phyloP scores from a whole-genome alignment of 208 protist genomes.

The Vickermania spadyakhi region DNA sequence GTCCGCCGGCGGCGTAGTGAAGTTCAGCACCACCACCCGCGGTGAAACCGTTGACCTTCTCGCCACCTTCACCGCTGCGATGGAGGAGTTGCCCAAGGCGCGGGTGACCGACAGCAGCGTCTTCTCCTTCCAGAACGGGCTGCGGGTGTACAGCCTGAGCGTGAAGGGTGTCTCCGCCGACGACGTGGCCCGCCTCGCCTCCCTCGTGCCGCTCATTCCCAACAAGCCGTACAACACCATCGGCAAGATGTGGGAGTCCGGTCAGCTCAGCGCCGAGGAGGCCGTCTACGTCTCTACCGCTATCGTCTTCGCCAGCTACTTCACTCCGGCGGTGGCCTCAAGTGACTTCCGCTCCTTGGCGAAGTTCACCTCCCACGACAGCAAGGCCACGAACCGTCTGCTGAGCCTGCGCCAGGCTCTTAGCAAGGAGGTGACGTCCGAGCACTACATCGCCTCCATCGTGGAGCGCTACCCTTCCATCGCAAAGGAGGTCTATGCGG shows the following conservation, averaged over 20 bases:
- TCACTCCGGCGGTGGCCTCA: conserved; percentile 71
- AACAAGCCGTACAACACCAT: conserved; percentile 54
- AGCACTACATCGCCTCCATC: conserved; percentile 74
- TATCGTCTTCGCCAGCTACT: conserved; percentile 83
- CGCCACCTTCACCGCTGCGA: conserved; percentile 49
- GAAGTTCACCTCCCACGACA: conserved; percentile 43
- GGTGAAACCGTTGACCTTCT: conserved; percentile 43
- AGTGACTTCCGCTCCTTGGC: conserved; percentile 72
- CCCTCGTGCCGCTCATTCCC: conserved; percentile 56
- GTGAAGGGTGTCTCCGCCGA: conserved; percentile 24
- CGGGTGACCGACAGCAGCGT: conserved; percentile 36
- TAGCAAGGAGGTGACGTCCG: conserved; percentile 82
- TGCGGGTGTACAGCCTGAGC: conserved; percentile 65
- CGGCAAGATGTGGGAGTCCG: conserved; percentile 51
- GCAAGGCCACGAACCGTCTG: conserved; percentile 76
- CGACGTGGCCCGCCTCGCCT: conserved; percentile 40
- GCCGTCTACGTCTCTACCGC: conserved; percentile 64
- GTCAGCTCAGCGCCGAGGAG: conserved; percentile 45
- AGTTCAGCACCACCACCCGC: conserved; percentile 58
- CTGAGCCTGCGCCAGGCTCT: conserved; percentile 76
- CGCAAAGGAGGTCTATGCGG: conserved; percentile 79
- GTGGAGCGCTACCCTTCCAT: conserved; percentile 77
- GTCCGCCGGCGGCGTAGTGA: conserved; percentile 12
- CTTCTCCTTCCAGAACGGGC: conserved; percentile 75
- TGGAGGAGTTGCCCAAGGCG: conserved; percentile 44